A percentile compares a stretch with the other conserved stretches of the same genome.
phyloP scores from a whole-genome alignment of 164 flowering plant genomes.

The Piper longum region DNA sequence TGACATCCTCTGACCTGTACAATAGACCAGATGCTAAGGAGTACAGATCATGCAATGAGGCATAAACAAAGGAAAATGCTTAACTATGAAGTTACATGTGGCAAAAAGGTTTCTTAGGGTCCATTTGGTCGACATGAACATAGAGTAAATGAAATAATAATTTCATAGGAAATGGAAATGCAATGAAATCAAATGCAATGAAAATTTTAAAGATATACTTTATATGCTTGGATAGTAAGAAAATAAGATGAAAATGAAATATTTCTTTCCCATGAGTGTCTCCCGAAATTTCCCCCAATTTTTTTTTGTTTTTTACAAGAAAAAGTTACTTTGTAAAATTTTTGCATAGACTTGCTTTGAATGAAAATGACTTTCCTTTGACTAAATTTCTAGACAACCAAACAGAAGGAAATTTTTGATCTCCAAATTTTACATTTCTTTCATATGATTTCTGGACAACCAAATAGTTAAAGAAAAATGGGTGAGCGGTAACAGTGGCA shows the following conservation, averaged over 20 bases:
- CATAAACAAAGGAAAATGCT: not conserved
- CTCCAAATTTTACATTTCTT: too few species aligned
- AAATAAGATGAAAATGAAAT: not conserved
- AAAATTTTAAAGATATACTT: not conserved
- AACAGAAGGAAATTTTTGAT: too few species aligned
- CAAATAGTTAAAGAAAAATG: not conserved
- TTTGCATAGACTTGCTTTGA: too few species aligned
- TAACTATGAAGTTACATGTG: not conserved
- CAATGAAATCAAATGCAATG: not conserved
- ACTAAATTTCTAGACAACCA: too few species aligned
- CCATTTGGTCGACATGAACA: not conserved
- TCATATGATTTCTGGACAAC: not conserved
- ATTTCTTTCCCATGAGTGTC: too few species aligned
- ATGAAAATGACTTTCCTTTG: too few species aligned
- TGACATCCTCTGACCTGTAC: conserved; percentile 79
- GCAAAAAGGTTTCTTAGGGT: not conserved
- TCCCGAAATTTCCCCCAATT: too few species aligned
- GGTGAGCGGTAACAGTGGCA: too few species aligned
- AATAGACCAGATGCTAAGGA: not conserved
- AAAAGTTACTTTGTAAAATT: too few species aligned
- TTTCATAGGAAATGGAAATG: too few species aligned
- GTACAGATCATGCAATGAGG: not conserved
- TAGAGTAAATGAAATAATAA: too few species aligned
- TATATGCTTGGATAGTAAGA: not conserved
- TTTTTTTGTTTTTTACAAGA: too few species aligned